Percentiles rank a stretch among this genome's conserved stretches.
These are phyloP conservation scores for Dactylonectria macrodidyma DNA, from an alignment of 2,329 filamentous ascomycete genomes.

Conservation along the genomic window DNA sequence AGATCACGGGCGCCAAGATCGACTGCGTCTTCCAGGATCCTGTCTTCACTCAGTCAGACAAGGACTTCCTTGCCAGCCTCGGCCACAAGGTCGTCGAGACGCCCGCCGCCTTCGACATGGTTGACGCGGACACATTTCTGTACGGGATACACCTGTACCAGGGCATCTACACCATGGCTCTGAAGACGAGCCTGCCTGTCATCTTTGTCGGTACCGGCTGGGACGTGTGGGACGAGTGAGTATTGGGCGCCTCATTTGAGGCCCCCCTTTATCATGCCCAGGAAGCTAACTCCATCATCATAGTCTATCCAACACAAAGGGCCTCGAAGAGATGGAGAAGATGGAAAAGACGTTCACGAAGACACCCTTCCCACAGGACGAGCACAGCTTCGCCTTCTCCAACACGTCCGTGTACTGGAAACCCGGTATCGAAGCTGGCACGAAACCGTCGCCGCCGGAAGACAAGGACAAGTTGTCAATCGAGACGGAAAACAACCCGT, in stretches of 20 bases:
- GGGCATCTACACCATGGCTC: constrained; percentile 65
- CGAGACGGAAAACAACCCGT: not conserved
- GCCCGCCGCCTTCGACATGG: constrained; percentile 66
- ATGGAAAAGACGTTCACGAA: constrained; percentile 43
- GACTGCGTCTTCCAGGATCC: constrained; percentile 69
- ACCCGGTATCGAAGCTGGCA: not conserved
- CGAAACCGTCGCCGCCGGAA: not conserved
- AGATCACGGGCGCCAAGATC: constrained; percentile 49
- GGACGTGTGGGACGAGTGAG: constrained; percentile 66
- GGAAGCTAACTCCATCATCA: not conserved
- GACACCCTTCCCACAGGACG: constrained; percentile 43
- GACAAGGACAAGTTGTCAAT: not conserved
- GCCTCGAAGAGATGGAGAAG: constrained; percentile 40
- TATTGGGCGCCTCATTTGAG: constrained; percentile 18
- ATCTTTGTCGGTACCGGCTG: constrained; percentile 72
- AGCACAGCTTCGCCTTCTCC: constrained; percentile 40
- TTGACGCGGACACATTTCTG: constrained; percentile 66
- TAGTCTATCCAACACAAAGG: constrained; percentile 34
- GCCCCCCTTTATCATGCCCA: not conserved
- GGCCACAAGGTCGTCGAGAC: constrained; percentile 67
- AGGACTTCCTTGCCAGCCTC: constrained; percentile 67
- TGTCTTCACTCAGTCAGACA: constrained; percentile 63
- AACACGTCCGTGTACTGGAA: constrained; percentile 49
- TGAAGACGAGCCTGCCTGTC: constrained; percentile 63
- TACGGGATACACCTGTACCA: constrained; percentile 75